Evolutionary conservation across 2,329 filamentous ascomycete species (phyloP).

Genomic region (Pezicula radicicola): DNA sequence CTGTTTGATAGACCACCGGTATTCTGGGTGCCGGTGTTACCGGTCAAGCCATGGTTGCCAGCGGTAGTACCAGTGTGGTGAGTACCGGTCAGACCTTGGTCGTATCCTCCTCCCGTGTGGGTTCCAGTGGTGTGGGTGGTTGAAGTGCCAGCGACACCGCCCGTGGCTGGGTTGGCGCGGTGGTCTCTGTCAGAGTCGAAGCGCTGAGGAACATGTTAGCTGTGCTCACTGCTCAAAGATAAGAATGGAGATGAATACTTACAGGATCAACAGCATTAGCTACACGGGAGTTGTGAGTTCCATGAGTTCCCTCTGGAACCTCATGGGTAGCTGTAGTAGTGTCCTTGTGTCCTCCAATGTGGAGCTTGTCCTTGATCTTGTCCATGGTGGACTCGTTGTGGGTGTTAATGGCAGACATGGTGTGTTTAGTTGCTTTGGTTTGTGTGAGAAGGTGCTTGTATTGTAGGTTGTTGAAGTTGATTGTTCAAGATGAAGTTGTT

Average conservation of each 20-base stretch:
- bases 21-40: not conserved
- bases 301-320: constrained; percentile 7
- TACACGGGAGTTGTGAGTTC: not conserved
- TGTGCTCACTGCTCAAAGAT: constrained; percentile 22
- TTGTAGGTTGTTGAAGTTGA: not conserved
- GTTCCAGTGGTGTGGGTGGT: constrained; percentile 7
- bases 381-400: constrained; percentile 8
- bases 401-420: constrained; percentile 42
- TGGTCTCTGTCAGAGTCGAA: constrained; percentile 45
- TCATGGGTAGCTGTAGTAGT: constrained; percentile 7
- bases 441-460: not conserved
- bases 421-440: constrained; percentile 13
- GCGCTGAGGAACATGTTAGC: constrained; percentile 44
- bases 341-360: constrained; percentile 50
- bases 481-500: not conserved
- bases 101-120: constrained; percentile 3
- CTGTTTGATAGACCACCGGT: constrained; percentile 21
- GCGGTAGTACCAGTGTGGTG: constrained; percentile 19
- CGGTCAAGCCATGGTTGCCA: constrained; percentile 3
- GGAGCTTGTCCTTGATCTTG: constrained; percentile 25
- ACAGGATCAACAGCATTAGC: not conserved
- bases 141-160: not conserved
- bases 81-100: constrained; percentile 35
- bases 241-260: not conserved
- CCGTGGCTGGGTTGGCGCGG: constrained; percentile 21